Percentiles rank a stretch among this genome's conserved stretches.
Conservation (phyloP, 2,329 filamentous ascomycete species). For the Amauroascus niger region DNA sequence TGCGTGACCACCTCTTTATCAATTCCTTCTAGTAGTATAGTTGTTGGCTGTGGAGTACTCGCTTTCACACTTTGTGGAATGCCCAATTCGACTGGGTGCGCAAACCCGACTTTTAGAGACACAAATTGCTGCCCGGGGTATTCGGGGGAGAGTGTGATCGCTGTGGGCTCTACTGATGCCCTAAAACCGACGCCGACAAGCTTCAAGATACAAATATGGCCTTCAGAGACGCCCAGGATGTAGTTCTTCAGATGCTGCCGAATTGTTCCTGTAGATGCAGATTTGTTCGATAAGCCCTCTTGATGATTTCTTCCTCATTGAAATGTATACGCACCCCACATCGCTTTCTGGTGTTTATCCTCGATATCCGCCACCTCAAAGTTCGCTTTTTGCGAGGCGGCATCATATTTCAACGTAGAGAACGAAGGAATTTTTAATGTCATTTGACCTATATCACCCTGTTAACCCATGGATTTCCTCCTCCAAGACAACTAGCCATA, state of each 20-base stretch:
- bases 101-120: conserved; percentile 89
- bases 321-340: conserved; percentile 67
- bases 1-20: conserved; percentile 80
- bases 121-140: conserved; percentile 82
- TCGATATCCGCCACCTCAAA: conserved; percentile 61
- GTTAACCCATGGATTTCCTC: conserved; percentile 18
- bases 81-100: conserved; percentile 83
- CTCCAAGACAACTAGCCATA: neutral
- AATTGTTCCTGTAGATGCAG: conserved; percentile 57
- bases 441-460: conserved; percentile 53
- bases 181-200: conserved; percentile 94
- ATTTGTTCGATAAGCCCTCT: conserved; percentile 14
- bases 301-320: neutral
- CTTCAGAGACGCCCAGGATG: conserved; percentile 89
- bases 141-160: conserved; percentile 53
- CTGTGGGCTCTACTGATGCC: conserved; percentile 70
- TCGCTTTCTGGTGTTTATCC: conserved; percentile 69
- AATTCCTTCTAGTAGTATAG: conserved; percentile 78
- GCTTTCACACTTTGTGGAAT: conserved; percentile 76
- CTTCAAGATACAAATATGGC: conserved; percentile 84
- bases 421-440: conserved; percentile 70
- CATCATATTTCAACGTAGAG: conserved; percentile 60
- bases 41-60: conserved; percentile 79
- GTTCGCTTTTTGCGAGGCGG: conserved; percentile 51
- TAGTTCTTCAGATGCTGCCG: conserved; percentile 85